Evolutionary conservation across 2,329 filamentous ascomycete genomes (phyloP), one percentile per base, ranked within the genome.

Genomic region (Trichoderma sp.): DNA sequence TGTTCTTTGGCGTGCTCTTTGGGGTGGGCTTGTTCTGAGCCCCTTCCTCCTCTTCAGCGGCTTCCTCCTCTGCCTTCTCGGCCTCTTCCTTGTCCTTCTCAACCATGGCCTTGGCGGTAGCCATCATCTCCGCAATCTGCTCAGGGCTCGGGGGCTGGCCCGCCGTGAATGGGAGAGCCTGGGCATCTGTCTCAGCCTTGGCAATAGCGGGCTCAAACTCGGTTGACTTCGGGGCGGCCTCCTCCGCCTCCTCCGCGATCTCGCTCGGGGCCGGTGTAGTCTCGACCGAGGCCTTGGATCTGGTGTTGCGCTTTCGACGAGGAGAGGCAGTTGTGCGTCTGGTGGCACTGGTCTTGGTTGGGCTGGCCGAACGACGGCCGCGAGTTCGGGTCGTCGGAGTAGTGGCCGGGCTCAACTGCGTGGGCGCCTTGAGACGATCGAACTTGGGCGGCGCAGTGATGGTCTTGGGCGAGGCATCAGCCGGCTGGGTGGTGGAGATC

Each of bases 81-180:
- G 85, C 83, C 14, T 83, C 82, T 63, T 85, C 81, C 77, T 89
- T 86, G 76, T 89, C 89, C 76, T 92, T 91, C 77, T 93, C 90
- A 6, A 98, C 95, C 94, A 98, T 98, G 79, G 92, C 91, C 85
- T 93, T 95, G 38, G 97, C 97, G 80, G 94, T 92, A 33, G 92
- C 92, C 76, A 98, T 93, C 93, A 98, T 95, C 74, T 92, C 90
- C 75, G 93, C 89, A 1, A 95, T 92, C 80, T 97, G 93, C 78
- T 95, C 93, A 0, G 94, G 91, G 14, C 92, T 90, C 0, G 93
- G 92, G 9, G 95, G 88, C 76, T 94, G 91, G 71, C 89, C 90
- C 11, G 91, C 88, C 4, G 81, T 83, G 29, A 90, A 79, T 16
- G 95, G 94, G 81, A 97, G 88, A 12, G 97, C 88, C 77, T 93